A percentile compares a stretch with the other conserved stretches of the same genome.
phyloP scores from a whole-genome alignment of 495 filamentous ascomycete species.

The Aspergillus cavernicola region DNA sequence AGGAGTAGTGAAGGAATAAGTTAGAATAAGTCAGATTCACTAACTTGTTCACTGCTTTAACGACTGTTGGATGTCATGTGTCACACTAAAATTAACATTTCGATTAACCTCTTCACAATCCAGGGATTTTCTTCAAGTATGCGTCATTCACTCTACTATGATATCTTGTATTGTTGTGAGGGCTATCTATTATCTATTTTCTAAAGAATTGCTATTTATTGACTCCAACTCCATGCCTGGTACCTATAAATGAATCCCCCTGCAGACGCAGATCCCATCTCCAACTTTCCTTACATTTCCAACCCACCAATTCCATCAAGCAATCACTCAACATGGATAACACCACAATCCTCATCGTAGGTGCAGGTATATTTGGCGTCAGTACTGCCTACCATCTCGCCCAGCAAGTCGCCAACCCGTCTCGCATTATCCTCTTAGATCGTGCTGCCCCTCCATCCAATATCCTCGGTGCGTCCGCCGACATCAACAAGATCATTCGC shows the following conservation, averaged over 20 bases:
- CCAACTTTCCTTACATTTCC: neutral
- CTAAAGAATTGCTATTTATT: neutral
- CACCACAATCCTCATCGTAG: slow-evolving; percentile 29
- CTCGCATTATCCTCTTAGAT: slow-evolving; percentile 34
- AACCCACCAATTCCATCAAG: neutral
- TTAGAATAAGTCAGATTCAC: no score
- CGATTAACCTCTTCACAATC: no score
- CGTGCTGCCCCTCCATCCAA: slow-evolving; percentile 25
- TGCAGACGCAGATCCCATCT: no score
- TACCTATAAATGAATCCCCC: no score
- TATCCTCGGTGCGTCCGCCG: slow-evolving; percentile 25
- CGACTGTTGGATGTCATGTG: no score
- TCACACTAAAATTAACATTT: no score
- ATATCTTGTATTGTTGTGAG: no score
- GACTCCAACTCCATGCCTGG: neutral
- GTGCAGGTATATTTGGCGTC: slow-evolving; percentile 43
- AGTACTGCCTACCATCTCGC: slow-evolving; percentile 43
- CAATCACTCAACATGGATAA: neutral
- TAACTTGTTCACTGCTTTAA: no score
- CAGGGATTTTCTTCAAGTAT: no score
- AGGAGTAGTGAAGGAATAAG: no score
- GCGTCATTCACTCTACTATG: no score
- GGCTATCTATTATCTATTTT: no score
- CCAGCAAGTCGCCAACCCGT: slow-evolving; percentile 17
- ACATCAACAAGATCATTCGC: slow-evolving; percentile 36